A percentile compares a stretch with the other conserved stretches of the same genome.
Conservation (phyloP, 768 basidiomycete genomes). For the Hygrophoropsis aurantiaca region DNA sequence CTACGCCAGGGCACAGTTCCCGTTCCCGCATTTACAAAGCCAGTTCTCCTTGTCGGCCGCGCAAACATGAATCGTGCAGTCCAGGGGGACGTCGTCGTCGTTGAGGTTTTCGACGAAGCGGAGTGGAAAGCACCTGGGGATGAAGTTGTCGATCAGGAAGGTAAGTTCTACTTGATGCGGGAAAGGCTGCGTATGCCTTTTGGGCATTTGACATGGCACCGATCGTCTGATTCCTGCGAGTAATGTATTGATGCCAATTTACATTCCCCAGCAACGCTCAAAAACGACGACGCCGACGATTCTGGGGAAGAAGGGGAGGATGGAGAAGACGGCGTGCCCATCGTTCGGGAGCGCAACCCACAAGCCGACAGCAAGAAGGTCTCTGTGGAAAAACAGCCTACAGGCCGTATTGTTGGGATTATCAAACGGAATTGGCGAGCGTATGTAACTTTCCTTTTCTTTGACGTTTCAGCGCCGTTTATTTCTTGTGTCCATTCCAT, state of each 20-base stretch:
- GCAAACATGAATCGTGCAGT: constrained; percentile 96
- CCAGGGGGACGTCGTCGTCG: constrained; percentile 88
- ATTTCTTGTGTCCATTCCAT: constrained; percentile 1
- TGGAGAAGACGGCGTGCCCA: constrained; percentile 27
- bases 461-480: background rate
- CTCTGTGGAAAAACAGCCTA: constrained; percentile 76
- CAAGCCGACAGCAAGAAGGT: constrained; percentile 32
- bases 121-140: constrained; percentile 94
- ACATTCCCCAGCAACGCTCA: constrained; percentile 61
- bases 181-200: too few relatives aligned
- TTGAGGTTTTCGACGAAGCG: constrained; percentile 81
- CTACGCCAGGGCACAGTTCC: constrained; percentile 70
- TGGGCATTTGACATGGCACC: too few relatives aligned
- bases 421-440: constrained; percentile 96
- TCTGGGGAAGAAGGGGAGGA: constrained; percentile 60
- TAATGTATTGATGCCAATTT: constrained; percentile 2
- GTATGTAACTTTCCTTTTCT: constrained; percentile 44
- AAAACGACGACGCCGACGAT: constrained; percentile 84
- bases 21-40: constrained; percentile 70
- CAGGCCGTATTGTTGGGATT: constrained; percentile 87
- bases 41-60: constrained; percentile 81
- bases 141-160: constrained; percentile 92
- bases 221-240: constrained; percentile 2
- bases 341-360: constrained; percentile 43
- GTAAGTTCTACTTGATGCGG: constrained; percentile 42